phyloP scores from a whole-genome alignment of 2,329 filamentous ascomycete species.

The Coniochaeta sp. region DNA sequence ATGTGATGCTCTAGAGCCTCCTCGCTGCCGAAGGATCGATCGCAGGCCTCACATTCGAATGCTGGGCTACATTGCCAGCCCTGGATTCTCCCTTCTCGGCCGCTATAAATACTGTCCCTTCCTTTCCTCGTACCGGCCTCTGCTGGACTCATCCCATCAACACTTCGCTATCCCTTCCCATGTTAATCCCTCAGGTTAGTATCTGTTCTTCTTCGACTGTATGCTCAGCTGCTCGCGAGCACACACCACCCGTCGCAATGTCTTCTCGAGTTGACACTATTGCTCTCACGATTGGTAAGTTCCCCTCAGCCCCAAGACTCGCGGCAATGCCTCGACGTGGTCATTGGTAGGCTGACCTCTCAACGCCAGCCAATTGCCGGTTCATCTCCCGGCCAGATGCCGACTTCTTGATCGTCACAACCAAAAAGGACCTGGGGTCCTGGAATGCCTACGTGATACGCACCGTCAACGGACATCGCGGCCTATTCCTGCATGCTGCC shows the following conservation, averaged over 20 bases:
- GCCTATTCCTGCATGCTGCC: slow-evolving; percentile 25
- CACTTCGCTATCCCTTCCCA: slow-evolving; percentile 1
- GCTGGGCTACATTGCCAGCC: no score
- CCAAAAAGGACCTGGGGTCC: slow-evolving; percentile 17
- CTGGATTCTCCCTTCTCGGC: no score
- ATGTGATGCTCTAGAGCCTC: no score
- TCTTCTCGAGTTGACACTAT: slow-evolving; percentile 5
- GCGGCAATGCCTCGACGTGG: background rate
- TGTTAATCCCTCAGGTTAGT: slow-evolving; percentile 10
- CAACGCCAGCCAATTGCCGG: slow-evolving; percentile 18
- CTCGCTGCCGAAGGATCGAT: no score
- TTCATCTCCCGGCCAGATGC: slow-evolving; percentile 16
- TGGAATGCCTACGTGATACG: slow-evolving; percentile 18
- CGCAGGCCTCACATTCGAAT: no score
- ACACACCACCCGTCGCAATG: slow-evolving; percentile 7
- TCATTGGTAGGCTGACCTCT: background rate
- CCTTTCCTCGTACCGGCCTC: no score
- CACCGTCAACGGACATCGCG: slow-evolving; percentile 16
- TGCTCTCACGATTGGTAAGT: slow-evolving; percentile 10
- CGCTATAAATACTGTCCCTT: no score
- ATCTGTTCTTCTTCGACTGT: slow-evolving; percentile 3
- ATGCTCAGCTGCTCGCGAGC: background rate
- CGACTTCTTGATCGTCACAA: slow-evolving; percentile 14
- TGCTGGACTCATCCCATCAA: no score
- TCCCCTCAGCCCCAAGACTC: no score